Evolutionary conservation across 73 alveolate species (phyloP).

Genomic region (Symbiodinium pilosum): DNA sequence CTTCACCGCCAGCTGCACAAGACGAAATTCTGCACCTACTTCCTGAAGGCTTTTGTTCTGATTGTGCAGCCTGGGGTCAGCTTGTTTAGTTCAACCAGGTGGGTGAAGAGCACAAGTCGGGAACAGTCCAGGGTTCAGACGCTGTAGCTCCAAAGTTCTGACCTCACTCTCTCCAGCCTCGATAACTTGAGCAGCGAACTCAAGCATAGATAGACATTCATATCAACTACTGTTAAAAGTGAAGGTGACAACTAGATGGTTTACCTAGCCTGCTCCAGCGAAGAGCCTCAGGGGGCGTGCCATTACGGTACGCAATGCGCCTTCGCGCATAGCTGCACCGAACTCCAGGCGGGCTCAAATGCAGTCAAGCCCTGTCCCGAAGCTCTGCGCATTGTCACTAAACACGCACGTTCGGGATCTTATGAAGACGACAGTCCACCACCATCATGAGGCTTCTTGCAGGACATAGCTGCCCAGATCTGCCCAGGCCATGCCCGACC

Average conservation of each 20-base stretch:
- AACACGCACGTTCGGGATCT: too few relatives aligned
- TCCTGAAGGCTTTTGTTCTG: not conserved
- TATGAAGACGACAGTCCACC: too few relatives aligned
- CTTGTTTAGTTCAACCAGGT: too few relatives aligned
- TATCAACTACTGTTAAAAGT: too few relatives aligned
- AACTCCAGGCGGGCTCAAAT: not conserved
- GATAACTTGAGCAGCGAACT: too few relatives aligned
- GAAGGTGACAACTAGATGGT: too few relatives aligned
- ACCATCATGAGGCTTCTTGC: not conserved
- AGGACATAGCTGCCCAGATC: not conserved
- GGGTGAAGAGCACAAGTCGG: not conserved
- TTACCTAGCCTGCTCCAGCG: too few relatives aligned
- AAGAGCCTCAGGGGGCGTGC: not conserved
- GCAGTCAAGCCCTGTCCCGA: too few relatives aligned
- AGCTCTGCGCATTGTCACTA: too few relatives aligned
- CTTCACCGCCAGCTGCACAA: slow-evolving; percentile 3
- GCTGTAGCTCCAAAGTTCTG: not conserved
- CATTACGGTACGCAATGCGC: not conserved
- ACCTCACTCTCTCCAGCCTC: too few relatives aligned
- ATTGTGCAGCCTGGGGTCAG: too few relatives aligned
- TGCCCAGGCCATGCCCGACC: not conserved
- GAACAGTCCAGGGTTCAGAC: not conserved
- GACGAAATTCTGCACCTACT: not conserved
- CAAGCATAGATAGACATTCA: too few relatives aligned
- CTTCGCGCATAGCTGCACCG: slow-evolving; percentile 12